Base-by-base conservation (phyloP, 106 monocot genomes). In the Acorus calamus region DNA sequence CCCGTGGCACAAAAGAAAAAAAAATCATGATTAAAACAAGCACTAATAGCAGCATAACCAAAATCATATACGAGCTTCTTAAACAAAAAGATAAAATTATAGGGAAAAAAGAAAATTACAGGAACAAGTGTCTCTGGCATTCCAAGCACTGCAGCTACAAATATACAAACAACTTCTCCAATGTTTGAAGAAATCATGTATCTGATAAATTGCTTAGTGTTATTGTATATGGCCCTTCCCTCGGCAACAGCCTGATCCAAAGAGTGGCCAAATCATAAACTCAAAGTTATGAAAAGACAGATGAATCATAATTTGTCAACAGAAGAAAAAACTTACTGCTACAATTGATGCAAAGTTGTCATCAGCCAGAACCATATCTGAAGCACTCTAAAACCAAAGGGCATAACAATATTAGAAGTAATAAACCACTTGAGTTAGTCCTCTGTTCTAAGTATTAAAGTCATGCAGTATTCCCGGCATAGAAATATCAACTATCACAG, bases 141-240 rank as follows among this genome's bases (percentile, higher is more conserved):
- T 51, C 98, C 98, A 62, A 98, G 91, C 66, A 98, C 81, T 42
- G 98, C 98, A 56, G 92, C 98, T 50, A 92, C 98, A 80, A 98
- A 98, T 54, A 98, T 98, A 68, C 98, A 98, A 59, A 98, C 98
- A 10, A 98, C 98, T 77, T 98, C 98, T 63, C 98, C 98, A 69
- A 98, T 98, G 56, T 98, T 98, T 59, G 98, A 98, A 45, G 98
- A 98, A 43, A 98, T 98, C 98, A 98, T 98, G 64, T 98, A 98
- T 71, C 98, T 85, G 59, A 98, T 98, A 56, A 98, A 98, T 72
- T 98, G 98, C 56, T 88, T 91, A 57, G 98, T 98, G 69, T 98
- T 98, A 75, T 88, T 98, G 64, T 92, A 98, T 81, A 98, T 98
- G 61, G 88, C 98, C 61, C 98, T 85, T 77, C 98, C 98, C 72